Base-by-base conservation (phyloP, 371 early-diverging fungal species). In the Saksenaea oblongispora region DNA sequence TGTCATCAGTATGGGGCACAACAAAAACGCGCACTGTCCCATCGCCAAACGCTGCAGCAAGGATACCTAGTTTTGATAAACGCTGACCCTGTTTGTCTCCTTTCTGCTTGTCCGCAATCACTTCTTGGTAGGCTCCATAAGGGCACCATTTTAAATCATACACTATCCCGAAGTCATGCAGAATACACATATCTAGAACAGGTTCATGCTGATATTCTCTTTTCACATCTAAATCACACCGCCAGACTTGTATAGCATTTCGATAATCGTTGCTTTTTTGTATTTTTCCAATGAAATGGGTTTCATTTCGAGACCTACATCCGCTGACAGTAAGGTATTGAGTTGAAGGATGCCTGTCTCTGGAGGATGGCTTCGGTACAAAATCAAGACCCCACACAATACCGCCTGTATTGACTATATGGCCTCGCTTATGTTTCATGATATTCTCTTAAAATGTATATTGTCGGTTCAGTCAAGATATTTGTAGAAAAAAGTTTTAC, bases 301-400 rank as follows among this genome's bases (percentile, higher is more conserved):
- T 76, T 28, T 84, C 84, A 1, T 72, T 62, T 28, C 62, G 61
- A 22, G 73, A 78, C 11, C 78, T 62, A 10, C 66, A 89, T 1
- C 89, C 89, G 5, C 78, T 86, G 24, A 88, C 59, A 1, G 89
- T 87, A n/a, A 91, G 57, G 39, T 86, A 89, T 56, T 88, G 87
- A 5, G 55, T 59, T 5, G 54, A 61, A 47, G 44, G 62, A 42
- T 67, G 56, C 7, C 42, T 60, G 24, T 75, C 72, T 7, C 31
- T 36, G 0, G 58, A 53, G 22, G 75, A 63, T 14, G 39, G 26
- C 34, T 80, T 80, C 5, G 86, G 85, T 26, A 76, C 78, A 79
- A 88, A 89, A 18, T 85, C 87, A 22, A 91, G 57, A 5, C 82
- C 87, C 86, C 88, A 88, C 24, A 89, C 75, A 18, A 87, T 79